phyloP scores from a whole-genome alignment of 2,329 filamentous ascomycete species.

The Cordyceps cateniannulata region DNA sequence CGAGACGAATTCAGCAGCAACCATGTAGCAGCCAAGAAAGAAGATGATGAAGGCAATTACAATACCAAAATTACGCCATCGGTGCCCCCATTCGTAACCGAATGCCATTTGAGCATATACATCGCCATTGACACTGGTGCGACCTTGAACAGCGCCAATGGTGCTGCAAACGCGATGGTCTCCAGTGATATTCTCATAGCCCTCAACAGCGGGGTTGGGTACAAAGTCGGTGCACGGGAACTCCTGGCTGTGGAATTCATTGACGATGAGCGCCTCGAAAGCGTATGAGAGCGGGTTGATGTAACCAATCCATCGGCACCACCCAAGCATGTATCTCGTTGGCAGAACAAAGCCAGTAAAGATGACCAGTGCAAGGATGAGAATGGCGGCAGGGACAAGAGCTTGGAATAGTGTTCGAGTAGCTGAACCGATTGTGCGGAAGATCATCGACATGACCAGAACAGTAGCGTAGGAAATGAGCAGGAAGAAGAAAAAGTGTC shows the following conservation, averaged over 20 bases:
- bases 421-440: constrained; percentile 71
- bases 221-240: constrained; percentile 48
- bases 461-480: constrained; percentile 69
- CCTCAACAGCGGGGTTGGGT: constrained; percentile 30
- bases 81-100: constrained; percentile 50
- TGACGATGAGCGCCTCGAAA: constrained; percentile 75
- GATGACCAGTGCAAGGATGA: constrained; percentile 61
- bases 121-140: constrained; percentile 48
- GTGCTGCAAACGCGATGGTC: constrained; percentile 49
- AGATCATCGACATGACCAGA: constrained; percentile 78
- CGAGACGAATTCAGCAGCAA: constrained; percentile 59
- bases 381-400: constrained; percentile 52
- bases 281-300: constrained; percentile 73
- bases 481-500: constrained; percentile 79
- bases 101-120: constrained; percentile 49
- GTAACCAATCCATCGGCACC: constrained; percentile 80
- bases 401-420: constrained; percentile 64
- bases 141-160: constrained; percentile 51
- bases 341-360: constrained; percentile 66
- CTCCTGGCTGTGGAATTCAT: constrained; percentile 66
- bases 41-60: constrained; percentile 58
- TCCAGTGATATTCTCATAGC: constrained; percentile 29
- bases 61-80: constrained; percentile 68
- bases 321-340: constrained; percentile 64
- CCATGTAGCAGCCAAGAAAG: constrained; percentile 55